A percentile compares a stretch with the other conserved stretches of the same genome.
phyloP scores from a whole-genome alignment of 345 rosid genomes.

The Odontarrhena argentea region DNA sequence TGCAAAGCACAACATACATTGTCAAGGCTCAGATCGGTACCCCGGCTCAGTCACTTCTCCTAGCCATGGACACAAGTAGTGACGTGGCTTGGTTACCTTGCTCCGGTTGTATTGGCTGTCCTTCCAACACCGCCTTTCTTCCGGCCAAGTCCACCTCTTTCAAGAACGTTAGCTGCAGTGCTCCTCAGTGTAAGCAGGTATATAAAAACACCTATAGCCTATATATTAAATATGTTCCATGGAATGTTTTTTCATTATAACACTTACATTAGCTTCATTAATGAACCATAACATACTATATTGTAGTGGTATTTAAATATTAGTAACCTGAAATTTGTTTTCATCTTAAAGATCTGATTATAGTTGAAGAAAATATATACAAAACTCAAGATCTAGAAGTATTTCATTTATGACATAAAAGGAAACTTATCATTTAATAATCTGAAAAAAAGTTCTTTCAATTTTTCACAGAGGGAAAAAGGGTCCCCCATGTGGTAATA shows the following conservation, averaged over 20 bases:
- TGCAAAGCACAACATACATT: slow-evolving; percentile 82
- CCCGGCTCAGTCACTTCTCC: slow-evolving; percentile 73
- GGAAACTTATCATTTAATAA: not conserved
- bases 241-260: slow-evolving; percentile 31
- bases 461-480: slow-evolving; percentile 13
- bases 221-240: slow-evolving; percentile 22
- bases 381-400: slow-evolving; percentile 33
- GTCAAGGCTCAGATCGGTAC: slow-evolving; percentile 72
- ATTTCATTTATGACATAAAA: not conserved
- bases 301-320: slow-evolving; percentile 24
- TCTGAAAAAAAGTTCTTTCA: not conserved
- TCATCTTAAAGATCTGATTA: slow-evolving; percentile 14
- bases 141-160: slow-evolving; percentile 61
- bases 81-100: slow-evolving; percentile 91
- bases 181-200: slow-evolving; percentile 84
- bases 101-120: slow-evolving; percentile 75
- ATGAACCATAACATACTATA: slow-evolving; percentile 11
- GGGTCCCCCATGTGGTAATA: slow-evolving; percentile 32
- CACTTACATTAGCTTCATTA: slow-evolving; percentile 11
- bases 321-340: slow-evolving; percentile 25
- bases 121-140: slow-evolving; percentile 53
- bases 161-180: slow-evolving; percentile 58
- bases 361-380: not conserved
- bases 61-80: slow-evolving; percentile 90
- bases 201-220: not conserved